These are phyloP conservation scores for Pseudogymnoascus sp. DNA, from an alignment of 2,329 filamentous ascomycete species.

Conservation along the genomic window DNA sequence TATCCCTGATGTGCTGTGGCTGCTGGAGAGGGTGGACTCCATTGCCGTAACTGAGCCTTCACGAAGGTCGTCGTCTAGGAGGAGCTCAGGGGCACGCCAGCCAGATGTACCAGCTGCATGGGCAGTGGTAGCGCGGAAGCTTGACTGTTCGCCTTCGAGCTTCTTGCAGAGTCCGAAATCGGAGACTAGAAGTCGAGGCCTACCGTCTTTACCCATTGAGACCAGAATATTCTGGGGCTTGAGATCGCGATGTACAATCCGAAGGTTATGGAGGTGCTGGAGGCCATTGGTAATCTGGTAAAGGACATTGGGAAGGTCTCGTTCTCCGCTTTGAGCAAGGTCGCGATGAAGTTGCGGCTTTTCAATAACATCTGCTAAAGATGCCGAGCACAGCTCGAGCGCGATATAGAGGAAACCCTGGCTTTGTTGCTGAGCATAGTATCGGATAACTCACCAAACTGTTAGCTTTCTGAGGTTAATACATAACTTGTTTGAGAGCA, in stretches of 20 bases:
- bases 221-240: conserved; percentile 98
- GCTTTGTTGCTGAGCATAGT: conserved; percentile 85
- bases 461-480: conserved; percentile 21
- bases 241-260: conserved; percentile 93
- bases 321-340: conserved; percentile 63
- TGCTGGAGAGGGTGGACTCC: conserved; percentile 39
- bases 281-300: conserved; percentile 87
- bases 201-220: conserved; percentile 59
- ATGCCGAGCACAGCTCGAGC: conserved; percentile 86
- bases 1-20: conserved; percentile 53
- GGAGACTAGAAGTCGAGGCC: conserved; percentile 83
- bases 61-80: conserved; percentile 67
- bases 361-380: conserved; percentile 83
- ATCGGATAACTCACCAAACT: conserved; percentile 65
- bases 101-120: conserved; percentile 89
- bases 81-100: conserved; percentile 91
- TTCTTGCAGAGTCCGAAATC: conserved; percentile 98
- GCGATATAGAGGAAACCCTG: conserved; percentile 94
- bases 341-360: conserved; percentile 59
- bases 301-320: conserved; percentile 70
- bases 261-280: conserved; percentile 78
- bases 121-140: conserved; percentile 87
- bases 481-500: conserved; percentile 14
- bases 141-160: conserved; percentile 86
- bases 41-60: conserved; percentile 37